These are phyloP conservation scores for Talaromyces sp. DNA, from an alignment of 2,329 filamentous ascomycete species.

Conservation along the genomic window DNA sequence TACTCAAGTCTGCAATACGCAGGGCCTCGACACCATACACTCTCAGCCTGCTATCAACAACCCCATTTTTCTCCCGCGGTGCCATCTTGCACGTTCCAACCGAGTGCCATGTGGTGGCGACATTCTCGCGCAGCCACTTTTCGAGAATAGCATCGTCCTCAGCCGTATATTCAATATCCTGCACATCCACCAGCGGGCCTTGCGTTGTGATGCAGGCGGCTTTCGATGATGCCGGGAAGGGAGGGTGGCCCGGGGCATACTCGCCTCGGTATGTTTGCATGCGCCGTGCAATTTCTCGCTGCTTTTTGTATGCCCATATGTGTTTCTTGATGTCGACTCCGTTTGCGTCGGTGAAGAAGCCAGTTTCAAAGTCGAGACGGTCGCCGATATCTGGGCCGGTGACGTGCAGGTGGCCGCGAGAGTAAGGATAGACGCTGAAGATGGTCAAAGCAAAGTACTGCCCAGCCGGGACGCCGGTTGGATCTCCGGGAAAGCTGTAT, in stretches of 20 bases:
- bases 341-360: not conserved
- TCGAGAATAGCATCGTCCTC: conserved; percentile 18
- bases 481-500: conserved; percentile 3
- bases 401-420: conserved; percentile 1
- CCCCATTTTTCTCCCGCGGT: conserved; percentile 9
- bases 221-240: conserved; percentile 2
- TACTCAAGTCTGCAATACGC: conserved; percentile 21
- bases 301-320: conserved; percentile 6
- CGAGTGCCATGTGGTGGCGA: conserved; percentile 16
- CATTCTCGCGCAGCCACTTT: conserved; percentile 11
- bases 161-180: conserved; percentile 3
- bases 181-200: not conserved
- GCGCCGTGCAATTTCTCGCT: conserved; percentile 5
- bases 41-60: conserved; percentile 14
- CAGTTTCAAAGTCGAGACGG: not conserved
- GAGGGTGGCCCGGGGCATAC: not conserved
- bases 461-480: not conserved
- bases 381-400: not conserved
- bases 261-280: conserved; percentile 4
- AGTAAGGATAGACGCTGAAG: conserved; percentile 6
- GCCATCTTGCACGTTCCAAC: conserved; percentile 23
- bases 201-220: not conserved
- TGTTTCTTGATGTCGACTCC: conserved; percentile 1
- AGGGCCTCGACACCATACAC: conserved; percentile 17
- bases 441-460: not conserved